Percentiles rank a stretch among this genome's conserved stretches.
Evolutionary conservation across 2,329 filamentous ascomycete genomes (phyloP).

Genomic region (Lasiodiplodia gonubiensis): DNA sequence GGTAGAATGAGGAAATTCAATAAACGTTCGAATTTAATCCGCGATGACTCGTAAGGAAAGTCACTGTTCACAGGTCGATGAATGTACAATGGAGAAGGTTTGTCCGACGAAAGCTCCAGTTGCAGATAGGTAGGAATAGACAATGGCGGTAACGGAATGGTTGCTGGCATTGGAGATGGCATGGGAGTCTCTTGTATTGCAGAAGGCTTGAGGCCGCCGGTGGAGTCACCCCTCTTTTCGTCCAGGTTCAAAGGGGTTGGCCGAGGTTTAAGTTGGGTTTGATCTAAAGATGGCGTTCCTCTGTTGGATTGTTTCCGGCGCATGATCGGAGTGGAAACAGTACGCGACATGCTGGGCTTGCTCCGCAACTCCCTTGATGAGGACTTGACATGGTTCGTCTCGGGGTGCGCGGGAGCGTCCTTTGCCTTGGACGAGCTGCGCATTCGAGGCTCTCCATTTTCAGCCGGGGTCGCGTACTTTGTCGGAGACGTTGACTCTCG

Average conservation of each 20-base stretch:
- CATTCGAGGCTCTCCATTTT: constrained; percentile 17
- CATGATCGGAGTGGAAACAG: constrained; percentile 43
- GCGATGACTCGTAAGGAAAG: constrained; percentile 87
- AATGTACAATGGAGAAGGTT: constrained; percentile 68
- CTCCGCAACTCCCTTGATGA: constrained; percentile 1
- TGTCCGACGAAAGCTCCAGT: constrained; percentile 65
- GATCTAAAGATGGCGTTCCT: constrained; percentile 18
- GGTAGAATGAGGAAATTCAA: constrained; percentile 87
- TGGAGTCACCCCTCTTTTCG: constrained; percentile 36
- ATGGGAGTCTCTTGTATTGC: constrained; percentile 40
- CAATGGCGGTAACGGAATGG: constrained; percentile 65
- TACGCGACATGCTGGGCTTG: constrained; percentile 21
- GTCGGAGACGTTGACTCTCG: constrained; percentile 11
- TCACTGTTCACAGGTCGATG: constrained; percentile 63
- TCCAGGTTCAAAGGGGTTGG: constrained; percentile 44
- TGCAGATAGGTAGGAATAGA: constrained; percentile 71
- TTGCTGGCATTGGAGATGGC: constrained; percentile 55
- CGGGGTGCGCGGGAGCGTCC: not conserved
- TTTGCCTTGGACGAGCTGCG: constrained; percentile 16
- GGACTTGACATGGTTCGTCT: not conserved
- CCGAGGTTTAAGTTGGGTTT: constrained; percentile 27
- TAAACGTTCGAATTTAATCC: constrained; percentile 88
- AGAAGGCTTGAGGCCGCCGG: constrained; percentile 38
- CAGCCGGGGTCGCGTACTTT: constrained; percentile 10
- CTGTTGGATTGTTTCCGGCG: constrained; percentile 43